A percentile compares a stretch with the other conserved stretches of the same genome.
Conservation (phyloP, 2,329 filamentous ascomycete genomes). For the Colletotrichum simmondsii region DNA sequence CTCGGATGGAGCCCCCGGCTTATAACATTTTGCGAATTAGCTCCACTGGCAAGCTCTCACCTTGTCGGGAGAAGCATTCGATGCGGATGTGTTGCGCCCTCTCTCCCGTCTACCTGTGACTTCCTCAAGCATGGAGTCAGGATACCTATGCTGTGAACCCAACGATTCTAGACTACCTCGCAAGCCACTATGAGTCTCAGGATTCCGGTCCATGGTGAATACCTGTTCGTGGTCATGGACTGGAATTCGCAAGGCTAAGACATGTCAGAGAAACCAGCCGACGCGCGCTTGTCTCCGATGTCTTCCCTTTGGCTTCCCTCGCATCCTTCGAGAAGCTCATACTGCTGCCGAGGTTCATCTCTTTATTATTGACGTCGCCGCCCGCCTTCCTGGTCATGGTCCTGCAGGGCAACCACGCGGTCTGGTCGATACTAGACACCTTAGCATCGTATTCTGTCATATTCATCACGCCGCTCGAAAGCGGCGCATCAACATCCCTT, state of each 20-base stretch:
- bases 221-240: background rate
- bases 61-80: background rate
- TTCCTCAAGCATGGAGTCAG: background rate
- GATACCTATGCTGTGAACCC: background rate
- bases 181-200: background rate
- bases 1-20: background rate
- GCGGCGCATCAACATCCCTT: too few relatives aligned
- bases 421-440: background rate
- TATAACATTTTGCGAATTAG: background rate
- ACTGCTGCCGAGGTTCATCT: background rate
- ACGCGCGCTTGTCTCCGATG: too few relatives aligned
- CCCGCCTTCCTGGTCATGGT: background rate
- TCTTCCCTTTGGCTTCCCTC: background rate
- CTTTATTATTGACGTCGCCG: too few relatives aligned
- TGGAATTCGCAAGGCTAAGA: background rate
- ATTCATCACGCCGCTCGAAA: background rate
- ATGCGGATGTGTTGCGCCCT: background rate
- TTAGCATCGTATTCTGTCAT: background rate
- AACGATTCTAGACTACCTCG: background rate
- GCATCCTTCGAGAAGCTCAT: background rate
- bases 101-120: background rate
- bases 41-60: background rate
- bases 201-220: background rate
- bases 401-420: background rate
- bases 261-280: background rate